Percentiles rank a stretch among this genome's conserved stretches.
Evolutionary conservation across 1,139 yeast genomes (phyloP).

Genomic region (Hansenula anomala): DNA sequence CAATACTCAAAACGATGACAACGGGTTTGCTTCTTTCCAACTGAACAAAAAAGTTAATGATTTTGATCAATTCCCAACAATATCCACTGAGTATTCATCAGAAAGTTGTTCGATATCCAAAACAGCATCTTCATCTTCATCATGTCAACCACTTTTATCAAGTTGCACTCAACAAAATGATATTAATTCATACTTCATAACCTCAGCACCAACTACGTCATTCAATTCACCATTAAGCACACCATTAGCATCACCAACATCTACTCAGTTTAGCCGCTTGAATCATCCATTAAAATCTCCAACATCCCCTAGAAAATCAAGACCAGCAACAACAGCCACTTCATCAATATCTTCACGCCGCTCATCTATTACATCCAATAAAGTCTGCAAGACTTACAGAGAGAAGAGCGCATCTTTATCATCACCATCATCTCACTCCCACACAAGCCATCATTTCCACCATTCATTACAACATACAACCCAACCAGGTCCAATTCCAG

Average conservation of each 20-base stretch:
- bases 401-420: neutral
- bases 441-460: neutral
- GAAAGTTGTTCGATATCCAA: neutral
- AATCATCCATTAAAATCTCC: neutral
- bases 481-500: conserved; percentile 29
- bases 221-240: neutral
- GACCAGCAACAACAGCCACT: neutral
- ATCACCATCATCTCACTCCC: neutral
- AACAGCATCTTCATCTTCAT: neutral
- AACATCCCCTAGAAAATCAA: neutral
- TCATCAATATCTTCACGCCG: neutral
- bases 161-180: no score
- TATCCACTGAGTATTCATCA: neutral
- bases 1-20: no score
- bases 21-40: neutral
- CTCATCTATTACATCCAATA: neutral
- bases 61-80: neutral
- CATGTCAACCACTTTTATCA: neutral
- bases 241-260: neutral
- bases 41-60: neutral
- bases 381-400: neutral
- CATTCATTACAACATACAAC: conserved; percentile 11
- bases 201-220: neutral
- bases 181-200: neutral
- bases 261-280: neutral